Evolutionary conservation across 176 grass and related monocot species (phyloP).

Genomic region (Puya raimondii): DNA sequence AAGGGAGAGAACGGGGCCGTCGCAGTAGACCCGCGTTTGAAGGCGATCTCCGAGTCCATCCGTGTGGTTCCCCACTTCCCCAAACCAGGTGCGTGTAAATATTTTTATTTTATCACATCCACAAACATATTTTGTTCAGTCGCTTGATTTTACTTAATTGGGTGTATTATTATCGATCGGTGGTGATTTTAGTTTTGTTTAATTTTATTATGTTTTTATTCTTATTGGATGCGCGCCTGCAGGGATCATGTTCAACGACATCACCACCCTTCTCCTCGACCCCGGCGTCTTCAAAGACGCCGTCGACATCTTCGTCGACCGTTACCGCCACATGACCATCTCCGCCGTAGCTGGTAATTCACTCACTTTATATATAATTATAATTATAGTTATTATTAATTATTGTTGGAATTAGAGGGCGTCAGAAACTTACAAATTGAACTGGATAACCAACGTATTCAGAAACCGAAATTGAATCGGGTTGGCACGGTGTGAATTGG

Average conservation of each 20-base stretch:
- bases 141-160: neutral
- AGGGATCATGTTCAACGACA: constrained; percentile 99
- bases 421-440: neutral
- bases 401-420: neutral
- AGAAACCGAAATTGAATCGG: no score
- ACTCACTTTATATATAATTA: neutral
- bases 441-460: no score
- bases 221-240: neutral
- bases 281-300: constrained; percentile 72
- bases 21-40: constrained; percentile 6
- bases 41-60: constrained; percentile 17
- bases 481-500: no score
- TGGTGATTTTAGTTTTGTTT: neutral
- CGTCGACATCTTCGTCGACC: constrained; percentile 87
- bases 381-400: neutral
- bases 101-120: neutral
- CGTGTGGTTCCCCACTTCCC: constrained; percentile 13
- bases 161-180: no score
- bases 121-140: neutral
- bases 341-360: constrained; percentile 72
- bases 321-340: constrained; percentile 72
- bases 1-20: neutral
- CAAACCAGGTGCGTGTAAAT: neutral
- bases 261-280: constrained; percentile 71
- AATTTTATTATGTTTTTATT: neutral